Percentiles rank a stretch among this genome's conserved stretches.
phyloP scores from a whole-genome alignment of 108 stramenopile species.

The Pseudonitzschia pungens region DNA sequence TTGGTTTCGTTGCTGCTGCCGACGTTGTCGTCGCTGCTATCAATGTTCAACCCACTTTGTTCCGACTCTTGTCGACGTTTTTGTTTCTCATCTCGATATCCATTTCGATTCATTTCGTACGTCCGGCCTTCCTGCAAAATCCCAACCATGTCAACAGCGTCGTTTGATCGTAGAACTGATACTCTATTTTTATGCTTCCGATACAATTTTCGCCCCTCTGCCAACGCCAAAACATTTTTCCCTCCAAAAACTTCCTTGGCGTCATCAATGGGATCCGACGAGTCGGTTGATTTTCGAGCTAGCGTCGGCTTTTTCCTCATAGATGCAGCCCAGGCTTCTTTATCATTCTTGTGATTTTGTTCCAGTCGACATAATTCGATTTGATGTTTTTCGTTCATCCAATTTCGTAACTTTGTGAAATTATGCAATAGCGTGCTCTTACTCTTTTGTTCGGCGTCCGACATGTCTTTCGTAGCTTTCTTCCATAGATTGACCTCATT shows the following conservation, averaged over 20 bases:
- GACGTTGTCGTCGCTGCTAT: background rate
- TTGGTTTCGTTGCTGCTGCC: background rate
- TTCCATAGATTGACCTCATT: background rate
- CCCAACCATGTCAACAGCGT: conserved; percentile 7
- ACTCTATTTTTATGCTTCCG: background rate
- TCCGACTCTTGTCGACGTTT: no score
- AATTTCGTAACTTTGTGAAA: conserved; percentile 3
- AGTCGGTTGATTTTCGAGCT: background rate
- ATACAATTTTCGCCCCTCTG: background rate
- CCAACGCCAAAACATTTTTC: background rate
- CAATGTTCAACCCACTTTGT: no score
- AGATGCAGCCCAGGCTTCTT: background rate
- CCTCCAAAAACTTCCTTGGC: background rate
- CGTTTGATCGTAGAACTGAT: background rate
- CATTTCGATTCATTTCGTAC: background rate
- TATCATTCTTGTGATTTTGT: background rate
- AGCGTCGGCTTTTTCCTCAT: background rate
- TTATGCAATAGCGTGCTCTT: background rate
- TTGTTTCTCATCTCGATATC: background rate
- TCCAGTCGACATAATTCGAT: background rate
- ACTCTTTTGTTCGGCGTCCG: background rate
- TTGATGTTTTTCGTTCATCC: background rate
- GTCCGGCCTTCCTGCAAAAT: background rate
- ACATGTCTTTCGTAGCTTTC: background rate
- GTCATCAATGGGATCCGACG: background rate